Percentiles rank a stretch among this genome's conserved stretches.
Conservation (phyloP, 2,329 filamentous ascomycete species). For the Penicillium expansum region DNA sequence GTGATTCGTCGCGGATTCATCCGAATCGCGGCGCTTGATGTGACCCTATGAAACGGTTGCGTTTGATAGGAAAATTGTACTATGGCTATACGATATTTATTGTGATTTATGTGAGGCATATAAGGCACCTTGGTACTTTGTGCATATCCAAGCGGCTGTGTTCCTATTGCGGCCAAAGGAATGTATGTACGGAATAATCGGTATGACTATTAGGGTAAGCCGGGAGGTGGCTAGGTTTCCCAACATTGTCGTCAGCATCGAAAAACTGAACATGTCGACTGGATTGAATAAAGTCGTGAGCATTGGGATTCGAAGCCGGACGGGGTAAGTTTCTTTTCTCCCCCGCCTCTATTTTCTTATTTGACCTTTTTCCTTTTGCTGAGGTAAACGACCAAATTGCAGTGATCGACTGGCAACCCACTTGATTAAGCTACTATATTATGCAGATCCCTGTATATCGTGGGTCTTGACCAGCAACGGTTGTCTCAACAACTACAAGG, state of each 20-base stretch:
- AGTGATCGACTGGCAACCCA: constrained; percentile 16
- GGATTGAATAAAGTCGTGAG: background rate
- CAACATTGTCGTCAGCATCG: background rate
- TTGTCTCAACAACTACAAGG: background rate
- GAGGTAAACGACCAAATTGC: background rate
- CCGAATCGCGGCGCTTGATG: constrained; percentile 21
- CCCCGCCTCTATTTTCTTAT: background rate
- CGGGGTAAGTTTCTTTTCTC: background rate
- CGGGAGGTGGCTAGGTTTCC: background rate
- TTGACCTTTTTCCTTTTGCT: background rate
- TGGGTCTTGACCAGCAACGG: background rate
- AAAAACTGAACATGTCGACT: background rate
- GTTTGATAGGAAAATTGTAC: background rate
- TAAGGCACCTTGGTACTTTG: background rate
- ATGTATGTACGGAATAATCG: background rate
- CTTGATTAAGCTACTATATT: constrained; percentile 10
- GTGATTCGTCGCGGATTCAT: constrained; percentile 18
- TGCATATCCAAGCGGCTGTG: background rate
- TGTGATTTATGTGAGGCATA: background rate
- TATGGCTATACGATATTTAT: background rate
- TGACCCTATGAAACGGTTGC: background rate
- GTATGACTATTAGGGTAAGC: background rate
- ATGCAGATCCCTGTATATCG: constrained; percentile 12
- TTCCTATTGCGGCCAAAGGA: background rate
- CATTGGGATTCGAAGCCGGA: background rate